Evolutionary conservation across 1,284 basidiomycete species (phyloP), one percentile per base, ranked within the genome.

Genomic region (Chondrostereum purpureum): DNA sequence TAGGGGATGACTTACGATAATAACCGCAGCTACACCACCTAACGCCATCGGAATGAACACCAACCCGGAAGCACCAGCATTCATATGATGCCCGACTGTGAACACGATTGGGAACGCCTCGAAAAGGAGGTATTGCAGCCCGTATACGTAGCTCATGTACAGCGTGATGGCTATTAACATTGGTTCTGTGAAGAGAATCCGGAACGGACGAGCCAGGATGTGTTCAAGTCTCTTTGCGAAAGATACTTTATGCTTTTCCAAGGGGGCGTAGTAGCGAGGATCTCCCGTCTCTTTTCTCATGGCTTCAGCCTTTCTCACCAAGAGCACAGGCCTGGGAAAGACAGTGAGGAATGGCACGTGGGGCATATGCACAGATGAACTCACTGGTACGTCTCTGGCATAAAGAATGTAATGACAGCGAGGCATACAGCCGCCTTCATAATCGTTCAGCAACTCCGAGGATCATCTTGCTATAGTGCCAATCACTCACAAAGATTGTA

Each of bases 331-430:
- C 44, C 75, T 79, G 42, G 8, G 24, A 14, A 39, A 12, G 38
- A 39, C 21, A 20, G 39, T 13, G n/a, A n/a, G n/a, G n/a, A n/a
- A n/a, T 41, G 19, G 50, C 20, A 17, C 19, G 42, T 17, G 14
- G 20, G 16, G 39, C 37, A 35, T 24, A 19, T 17, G 19, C 4
- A 35, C 8, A 39, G 4, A 34, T 16, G 14, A 18, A 54, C 72
- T 50, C 54, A 76, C 70, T 60, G 59, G 50, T 74, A 82, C 1
- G 90, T 91, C 65, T 93, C 90, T 0, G 86, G 86, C 0, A 93
- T 62, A 2, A 80, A 78, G 45, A 92, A 71, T 31, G 88, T 41
- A 49, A 86, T 75, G 19, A 75, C 46, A 6, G 78, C 10, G 41
- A 64, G 62, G 49, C 74, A 78, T 4, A 62, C 48, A 4, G 71